Conservation (phyloP, 2,329 filamentous ascomycete genomes). For the Pestalotiopsis sp. region DNA sequence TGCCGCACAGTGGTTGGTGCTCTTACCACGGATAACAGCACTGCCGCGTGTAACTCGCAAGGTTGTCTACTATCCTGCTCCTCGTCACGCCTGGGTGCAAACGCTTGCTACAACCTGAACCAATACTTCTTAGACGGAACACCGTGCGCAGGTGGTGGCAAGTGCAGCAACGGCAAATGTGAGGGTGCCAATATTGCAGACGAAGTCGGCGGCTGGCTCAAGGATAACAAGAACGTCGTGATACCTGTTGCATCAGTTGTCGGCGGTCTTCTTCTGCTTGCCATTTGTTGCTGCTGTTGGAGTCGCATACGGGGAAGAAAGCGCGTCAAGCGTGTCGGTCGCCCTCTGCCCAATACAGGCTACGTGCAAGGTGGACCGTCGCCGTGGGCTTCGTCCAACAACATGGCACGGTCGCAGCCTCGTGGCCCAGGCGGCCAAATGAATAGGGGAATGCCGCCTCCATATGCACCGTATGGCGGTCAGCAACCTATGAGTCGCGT, state of each 20-base stretch:
- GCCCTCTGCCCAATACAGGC: conserved; percentile 24
- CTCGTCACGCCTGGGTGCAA: conserved; percentile 65
- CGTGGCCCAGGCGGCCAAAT: not conserved
- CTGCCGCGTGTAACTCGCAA: conserved; percentile 72
- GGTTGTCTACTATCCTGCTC: conserved; percentile 79
- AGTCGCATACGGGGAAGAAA: conserved; percentile 51
- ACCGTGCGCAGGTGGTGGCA: conserved; percentile 76
- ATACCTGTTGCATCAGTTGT: conserved; percentile 77
- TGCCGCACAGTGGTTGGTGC: conserved; percentile 83
- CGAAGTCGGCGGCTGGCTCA: conserved; percentile 76
- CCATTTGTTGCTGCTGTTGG: conserved; percentile 67
- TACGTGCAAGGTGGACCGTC: conserved; percentile 20
- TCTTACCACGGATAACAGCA: conserved; percentile 73
- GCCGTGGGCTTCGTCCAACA: conserved; percentile 11
- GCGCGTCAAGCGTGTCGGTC: conserved; percentile 26
- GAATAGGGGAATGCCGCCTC: conserved; percentile 1
- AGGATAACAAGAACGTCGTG: conserved; percentile 75
- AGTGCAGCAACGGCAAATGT: conserved; percentile 79
- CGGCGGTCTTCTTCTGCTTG: conserved; percentile 71
- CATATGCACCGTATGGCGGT: conserved; percentile 1
- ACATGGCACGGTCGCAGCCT: conserved; percentile 1
- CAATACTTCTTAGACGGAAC: conserved; percentile 97
- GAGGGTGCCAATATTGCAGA: conserved; percentile 68
- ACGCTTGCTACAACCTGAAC: conserved; percentile 73
- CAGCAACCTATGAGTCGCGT: not conserved